Percentiles rank a stretch among this genome's conserved stretches.
phyloP scores from a whole-genome alignment of 768 basidiomycete species.

The Mycena maculata region DNA sequence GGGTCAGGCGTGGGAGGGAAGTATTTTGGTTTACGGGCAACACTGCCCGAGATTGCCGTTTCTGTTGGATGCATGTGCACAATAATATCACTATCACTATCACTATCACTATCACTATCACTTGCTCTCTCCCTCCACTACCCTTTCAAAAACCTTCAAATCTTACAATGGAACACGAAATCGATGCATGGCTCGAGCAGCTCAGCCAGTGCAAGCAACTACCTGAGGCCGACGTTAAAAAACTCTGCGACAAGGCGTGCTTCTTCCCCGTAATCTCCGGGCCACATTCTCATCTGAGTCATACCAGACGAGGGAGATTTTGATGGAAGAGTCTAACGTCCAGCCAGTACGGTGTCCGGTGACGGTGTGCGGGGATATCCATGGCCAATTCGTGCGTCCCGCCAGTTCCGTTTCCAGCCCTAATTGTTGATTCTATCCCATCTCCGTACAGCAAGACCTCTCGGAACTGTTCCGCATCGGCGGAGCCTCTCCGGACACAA shows the following conservation, averaged over 20 bases:
- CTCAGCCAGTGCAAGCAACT: conserved; percentile 98
- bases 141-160: conserved; percentile 40
- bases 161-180: conserved; percentile 73
- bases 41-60: too few relatives aligned
- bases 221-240: conserved; percentile 94
- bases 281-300: conserved; percentile 34
- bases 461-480: conserved; percentile 99
- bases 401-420: conserved; percentile 33
- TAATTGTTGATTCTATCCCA: conserved; percentile 1
- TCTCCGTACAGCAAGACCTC: conserved; percentile 86
- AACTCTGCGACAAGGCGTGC: conserved; percentile 97
- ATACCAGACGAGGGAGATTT: conserved; percentile 91
- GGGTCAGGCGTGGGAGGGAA: too few relatives aligned
- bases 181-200: conserved; percentile 97
- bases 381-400: conserved; percentile 96
- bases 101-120: too few relatives aligned
- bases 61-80: too few relatives aligned
- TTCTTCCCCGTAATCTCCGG: conserved; percentile 22
- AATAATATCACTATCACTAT: too few relatives aligned
- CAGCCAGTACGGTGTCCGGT: conserved; percentile 99
- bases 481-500: conserved; percentile 98
- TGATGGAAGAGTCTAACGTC: conserved; percentile 99
- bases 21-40: too few relatives aligned
- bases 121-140: conserved; percentile 49
- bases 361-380: conserved; percentile 99